Evolutionary conservation across 2,329 filamentous ascomycete species (phyloP).

Genomic region (Sporothrix phasma): DNA sequence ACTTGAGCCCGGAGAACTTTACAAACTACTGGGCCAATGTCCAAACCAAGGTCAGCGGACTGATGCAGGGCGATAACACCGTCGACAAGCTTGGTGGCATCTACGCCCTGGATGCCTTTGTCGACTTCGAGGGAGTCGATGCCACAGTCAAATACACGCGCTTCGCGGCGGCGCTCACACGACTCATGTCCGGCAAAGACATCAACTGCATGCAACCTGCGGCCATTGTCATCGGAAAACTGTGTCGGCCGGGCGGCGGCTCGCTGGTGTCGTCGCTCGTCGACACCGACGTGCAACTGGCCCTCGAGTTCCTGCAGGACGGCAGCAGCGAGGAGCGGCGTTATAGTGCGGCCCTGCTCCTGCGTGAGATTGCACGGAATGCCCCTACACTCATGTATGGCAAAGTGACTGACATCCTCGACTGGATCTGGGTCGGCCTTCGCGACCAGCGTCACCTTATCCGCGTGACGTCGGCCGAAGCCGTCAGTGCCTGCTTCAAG

Average conservation of each 20-base stretch:
- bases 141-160: constrained; percentile 86
- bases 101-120: constrained; percentile 80
- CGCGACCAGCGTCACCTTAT: constrained; percentile 86
- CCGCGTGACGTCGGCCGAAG: constrained; percentile 81
- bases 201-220: constrained; percentile 84
- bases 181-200: constrained; percentile 82
- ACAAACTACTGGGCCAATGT: constrained; percentile 45
- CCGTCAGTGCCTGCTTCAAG: constrained; percentile 88
- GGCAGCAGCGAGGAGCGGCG: constrained; percentile 87
- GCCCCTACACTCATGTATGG: constrained; percentile 92
- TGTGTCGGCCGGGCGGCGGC: constrained; percentile 86
- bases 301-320: constrained; percentile 92
- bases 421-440: constrained; percentile 91
- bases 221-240: constrained; percentile 75
- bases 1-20: constrained; percentile 75
- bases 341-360: constrained; percentile 83
- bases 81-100: constrained; percentile 86
- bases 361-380: constrained; percentile 83
- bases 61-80: constrained; percentile 79
- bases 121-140: constrained; percentile 95
- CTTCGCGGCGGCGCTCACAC: constrained; percentile 83
- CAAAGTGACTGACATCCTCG: constrained; percentile 90
- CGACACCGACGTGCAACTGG: constrained; percentile 92
- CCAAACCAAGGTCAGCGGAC: constrained; percentile 46
- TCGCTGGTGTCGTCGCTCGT: constrained; percentile 92